Evolutionary conservation across 768 basidiomycete species (phyloP), one percentile per base, ranked within the genome.

Genomic region (Pisolithus marmoratus): DNA sequence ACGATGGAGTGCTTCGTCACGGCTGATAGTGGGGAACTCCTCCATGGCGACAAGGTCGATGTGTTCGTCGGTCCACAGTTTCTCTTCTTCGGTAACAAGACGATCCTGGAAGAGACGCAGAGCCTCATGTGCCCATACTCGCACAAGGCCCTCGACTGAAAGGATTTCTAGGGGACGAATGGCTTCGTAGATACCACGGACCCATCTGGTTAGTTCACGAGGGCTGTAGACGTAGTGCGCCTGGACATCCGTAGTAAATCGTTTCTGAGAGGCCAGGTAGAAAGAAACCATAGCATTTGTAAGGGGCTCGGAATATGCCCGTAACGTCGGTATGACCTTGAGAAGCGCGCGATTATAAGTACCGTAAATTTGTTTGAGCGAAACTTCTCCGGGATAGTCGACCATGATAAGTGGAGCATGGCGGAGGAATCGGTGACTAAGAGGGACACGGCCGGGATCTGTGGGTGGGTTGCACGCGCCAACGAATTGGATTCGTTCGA

Each of bases 401-500:
- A 99, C 96, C 95, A 98, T 97, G 63, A 99, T 81, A 22, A 99
- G 76, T 0, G 96, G 96, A 0, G 95, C 94, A 68, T 98, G 96
- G 9, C 96, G 89, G 43, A 99, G 78, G 84, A 99, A 99, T 53
- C 96, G 85, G 67, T 96, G 94, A 54, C 84, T 94, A 53, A 99
- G 84, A 29, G 95, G 94, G n/a, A 98, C 94, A 68, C 96, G 93
- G 52, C 96, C 96, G 43, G 96, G 94, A 72, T 99, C 96, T 17
- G 96, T 98, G 3, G 96, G 96, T 23, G 96, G 96, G 65, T 99
- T 99, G 70, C 96, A 99, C 47, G 96, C 96, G 46, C 96, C 96
- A 42, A 99, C 96, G 64, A 99, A 98, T 68, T 99, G 96, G 54
- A 99, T 97, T n/a, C 96, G 84, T 67, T 98, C 96, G 48, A 99